These are phyloP conservation scores for Astragalus glycyphyllos DNA, from an alignment of 306 rosid species.

Conservation along the genomic window DNA sequence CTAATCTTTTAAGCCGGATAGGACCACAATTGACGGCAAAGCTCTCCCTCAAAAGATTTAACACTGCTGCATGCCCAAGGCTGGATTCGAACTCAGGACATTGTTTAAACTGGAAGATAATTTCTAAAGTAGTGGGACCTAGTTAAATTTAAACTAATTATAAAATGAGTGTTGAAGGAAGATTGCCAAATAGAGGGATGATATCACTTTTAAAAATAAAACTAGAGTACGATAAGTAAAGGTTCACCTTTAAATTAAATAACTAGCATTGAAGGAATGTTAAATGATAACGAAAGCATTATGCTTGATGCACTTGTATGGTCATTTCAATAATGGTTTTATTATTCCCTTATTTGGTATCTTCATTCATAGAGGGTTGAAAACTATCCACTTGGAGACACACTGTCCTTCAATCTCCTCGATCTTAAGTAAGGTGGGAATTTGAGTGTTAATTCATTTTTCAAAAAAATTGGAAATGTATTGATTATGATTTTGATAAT, in stretches of 20 bases:
- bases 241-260: constrained; percentile 27
- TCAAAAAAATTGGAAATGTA: neutral
- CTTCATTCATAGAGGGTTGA: constrained; percentile 25
- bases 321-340: constrained; percentile 37
- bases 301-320: constrained; percentile 38
- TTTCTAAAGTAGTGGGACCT: too few species aligned
- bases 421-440: neutral
- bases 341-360: constrained; percentile 38
- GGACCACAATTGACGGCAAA: too few species aligned
- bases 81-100: too few species aligned
- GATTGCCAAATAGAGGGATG: too few species aligned
- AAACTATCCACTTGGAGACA: constrained; percentile 43
- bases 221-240: constrained; percentile 33
- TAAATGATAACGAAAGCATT: constrained; percentile 38
- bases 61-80: too few species aligned
- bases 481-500: neutral
- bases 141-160: too few species aligned
- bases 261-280: constrained; percentile 22
- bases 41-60: too few species aligned
- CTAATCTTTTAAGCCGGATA: too few species aligned
- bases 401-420: constrained; percentile 37
- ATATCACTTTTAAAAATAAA: constrained; percentile 13
- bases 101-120: too few species aligned
- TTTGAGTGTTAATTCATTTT: constrained; percentile 25
- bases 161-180: too few species aligned